Base-by-base conservation (phyloP, 148 eudicot species). In the Tetragonia tetragonoides region DNA sequence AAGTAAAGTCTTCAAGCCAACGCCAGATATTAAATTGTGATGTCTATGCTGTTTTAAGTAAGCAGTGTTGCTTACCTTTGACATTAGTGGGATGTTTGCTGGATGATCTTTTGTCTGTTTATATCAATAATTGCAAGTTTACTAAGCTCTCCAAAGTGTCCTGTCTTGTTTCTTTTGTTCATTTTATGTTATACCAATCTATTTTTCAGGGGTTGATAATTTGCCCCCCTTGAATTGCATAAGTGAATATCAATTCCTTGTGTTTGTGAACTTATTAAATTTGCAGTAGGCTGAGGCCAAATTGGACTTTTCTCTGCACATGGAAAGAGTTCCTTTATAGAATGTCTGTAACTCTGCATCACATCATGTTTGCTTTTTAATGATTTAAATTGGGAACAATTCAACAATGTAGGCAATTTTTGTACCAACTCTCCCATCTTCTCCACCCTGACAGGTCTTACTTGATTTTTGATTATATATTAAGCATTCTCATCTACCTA, bases 401-500 rank as follows among this genome's bases (percentile, higher is more conserved):
- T 21, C 12, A 57, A 73, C 51, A 10, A 60, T 20, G 34, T 10
- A 18, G 28, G 34, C 23, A 1, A 28, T 69, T 69, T 42, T 57
- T 64, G 42, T 57, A 77, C 75, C 80, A 77, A 59, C 60, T 49
- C 53, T 10, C 34, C 34, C 34, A 28, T 28, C 34, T 1, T 70
- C 54, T 56, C 40, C 40, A 56, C 68, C 74, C 75, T 38, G 75
- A 20, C 21, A 40, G 75, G 65, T 64, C 41, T 79, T 65, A 64
- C 24, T 79, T 79, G 21, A 7, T 3, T 20, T 59, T 60, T 60
- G 72, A 54, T 61, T 87, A 46, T 70, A 49, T 57, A 63, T 11
- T 66, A 76, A 83, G 82, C 82, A 77, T 83, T 40, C 56, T 14
- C 61, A 65, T 64, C 86, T 76, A 81, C 82, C 81, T 66, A 63